Evolutionary conservation across 225 moss, liverwort and hornwort genomes (phyloP).

Genomic region (Physcomitrium patens): DNA sequence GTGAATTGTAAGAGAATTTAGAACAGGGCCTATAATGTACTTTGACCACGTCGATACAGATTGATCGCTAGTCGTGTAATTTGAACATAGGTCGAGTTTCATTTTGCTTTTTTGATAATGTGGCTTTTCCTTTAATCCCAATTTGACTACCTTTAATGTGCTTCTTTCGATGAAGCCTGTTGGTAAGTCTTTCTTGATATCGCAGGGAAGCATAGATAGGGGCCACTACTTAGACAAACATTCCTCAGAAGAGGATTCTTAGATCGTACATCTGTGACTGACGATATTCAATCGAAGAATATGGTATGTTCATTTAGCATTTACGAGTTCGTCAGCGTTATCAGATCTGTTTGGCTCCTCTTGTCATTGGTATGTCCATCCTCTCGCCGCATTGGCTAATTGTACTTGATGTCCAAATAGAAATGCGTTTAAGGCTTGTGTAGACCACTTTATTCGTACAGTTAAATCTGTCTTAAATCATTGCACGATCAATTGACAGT

Average conservation of each 20-base stretch:
- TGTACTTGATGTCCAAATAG: not conserved
- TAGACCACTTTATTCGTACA: not conserved
- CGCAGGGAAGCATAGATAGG: conserved; percentile 32
- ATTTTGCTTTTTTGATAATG: conserved; percentile 21
- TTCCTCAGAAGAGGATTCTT: conserved; percentile 32
- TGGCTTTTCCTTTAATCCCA: conserved; percentile 23
- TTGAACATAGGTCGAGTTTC: conserved; percentile 37
- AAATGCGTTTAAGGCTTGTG: not conserved
- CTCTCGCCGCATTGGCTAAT: not conserved
- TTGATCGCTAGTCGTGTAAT: conserved; percentile 22
- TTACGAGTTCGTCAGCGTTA: conserved; percentile 21
- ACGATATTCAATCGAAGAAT: conserved; percentile 28
- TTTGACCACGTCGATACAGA: conserved; percentile 14
- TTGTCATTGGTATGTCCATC: not conserved
- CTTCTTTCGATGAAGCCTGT: conserved; percentile 57
- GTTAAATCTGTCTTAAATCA: not conserved
- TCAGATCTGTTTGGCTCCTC: conserved; percentile 23
- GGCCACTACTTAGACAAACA: conserved; percentile 6
- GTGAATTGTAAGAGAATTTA: conserved; percentile 40
- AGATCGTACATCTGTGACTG: conserved; percentile 35
- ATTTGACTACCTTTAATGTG: conserved; percentile 47
- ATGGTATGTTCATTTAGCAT: conserved; percentile 28
- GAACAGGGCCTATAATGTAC: conserved; percentile 13
- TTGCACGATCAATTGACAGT: not conserved
- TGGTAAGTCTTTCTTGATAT: conserved; percentile 47